Conservation (phyloP, 2,329 filamentous ascomycete genomes). For the Hymenoscyphus occultus region DNA sequence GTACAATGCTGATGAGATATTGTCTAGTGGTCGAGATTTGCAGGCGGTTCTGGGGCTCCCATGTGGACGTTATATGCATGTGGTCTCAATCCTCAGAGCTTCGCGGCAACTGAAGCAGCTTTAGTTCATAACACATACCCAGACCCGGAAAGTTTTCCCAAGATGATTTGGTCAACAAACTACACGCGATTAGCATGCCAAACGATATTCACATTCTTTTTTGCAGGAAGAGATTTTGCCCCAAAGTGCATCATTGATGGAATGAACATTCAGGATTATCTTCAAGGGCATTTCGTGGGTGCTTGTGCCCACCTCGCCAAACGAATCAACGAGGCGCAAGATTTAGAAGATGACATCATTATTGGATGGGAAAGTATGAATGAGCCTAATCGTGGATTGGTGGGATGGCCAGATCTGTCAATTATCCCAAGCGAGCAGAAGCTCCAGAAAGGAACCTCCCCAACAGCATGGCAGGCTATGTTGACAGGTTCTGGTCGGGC, state of each 20-base stretch:
- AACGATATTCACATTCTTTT: conserved; percentile 93
- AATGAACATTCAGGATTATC: conserved; percentile 92
- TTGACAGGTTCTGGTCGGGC: conserved; percentile 87
- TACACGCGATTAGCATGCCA: conserved; percentile 84
- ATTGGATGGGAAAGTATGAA: conserved; percentile 97
- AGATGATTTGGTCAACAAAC: conserved; percentile 99
- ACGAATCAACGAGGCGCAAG: conserved; percentile 84
- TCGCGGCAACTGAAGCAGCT: conserved; percentile 83
- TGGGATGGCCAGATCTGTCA: conserved; percentile 78
- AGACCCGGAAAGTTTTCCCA: conserved; percentile 81
- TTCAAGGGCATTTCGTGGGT: conserved; percentile 80
- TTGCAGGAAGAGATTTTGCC: conserved; percentile 84
- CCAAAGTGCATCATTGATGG: conserved; percentile 95
- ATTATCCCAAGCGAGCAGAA: conserved; percentile 83
- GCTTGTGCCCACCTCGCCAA: conserved; percentile 79
- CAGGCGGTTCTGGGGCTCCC: conserved; percentile 90
- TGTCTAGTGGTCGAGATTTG: conserved; percentile 79
- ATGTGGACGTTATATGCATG: conserved; percentile 98
- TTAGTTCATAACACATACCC: conserved; percentile 93
- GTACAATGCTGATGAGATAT: conserved; percentile 31
- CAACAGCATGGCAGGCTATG: conserved; percentile 91
- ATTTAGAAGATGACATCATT: conserved; percentile 80
- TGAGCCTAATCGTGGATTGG: conserved; percentile 85
- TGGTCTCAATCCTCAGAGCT: conserved; percentile 81
- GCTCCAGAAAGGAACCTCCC: conserved; percentile 86